Evolutionary conservation across 306 rosid species (phyloP), one percentile per base, ranked within the genome.

Genomic region (Casuarina cunninghamiana): DNA sequence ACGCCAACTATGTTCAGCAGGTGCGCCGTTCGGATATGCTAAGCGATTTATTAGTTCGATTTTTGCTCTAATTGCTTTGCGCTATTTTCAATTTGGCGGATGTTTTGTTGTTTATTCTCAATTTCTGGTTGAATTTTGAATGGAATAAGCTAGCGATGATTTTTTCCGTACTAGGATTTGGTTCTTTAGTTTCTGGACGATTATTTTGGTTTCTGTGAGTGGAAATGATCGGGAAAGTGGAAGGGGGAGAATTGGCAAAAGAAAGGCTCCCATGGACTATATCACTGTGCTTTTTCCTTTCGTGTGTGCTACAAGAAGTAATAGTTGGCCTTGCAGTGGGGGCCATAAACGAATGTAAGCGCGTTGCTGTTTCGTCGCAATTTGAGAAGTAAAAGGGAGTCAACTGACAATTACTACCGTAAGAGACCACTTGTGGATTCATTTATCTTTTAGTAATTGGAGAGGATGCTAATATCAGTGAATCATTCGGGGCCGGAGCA

Each of bases 1-100:
- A 95, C 88, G 98, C 99, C 80, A 95, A 95, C 87, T 95, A 91
- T 82, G 99, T 95, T 45, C 99, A 95, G 68, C 99, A 95, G 96
- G 98, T 94, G 5, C 50, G 49, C 16, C 8, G 5, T 76, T 5
- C 2, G 6, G 3, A 5, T 45, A 50, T 67, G 72, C 71, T 75
- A 75, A 39, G 45, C 39, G 5, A 32, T 65, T 57, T 60, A 68
- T 72, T 10, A 60, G 77, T 81, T 63, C 9, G 19, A 19, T 46
- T 67, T 65, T 7, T 1, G 21, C 43, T 57, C 32, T 71, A 51
- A 32, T 58, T 58, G 15, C 3, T 7, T 26, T 1, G 41, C 16
- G 5, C 65, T 75, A 50, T 9, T 51, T 71, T 48, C 32, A 41
- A 16, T 83, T n/a, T 50, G 43, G 44, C 26, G 62, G 2, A 51